Evolutionary conservation across 805 yeast species (phyloP), one percentile per base, ranked within the genome.

Genomic region (Barnettozyma sp.): DNA sequence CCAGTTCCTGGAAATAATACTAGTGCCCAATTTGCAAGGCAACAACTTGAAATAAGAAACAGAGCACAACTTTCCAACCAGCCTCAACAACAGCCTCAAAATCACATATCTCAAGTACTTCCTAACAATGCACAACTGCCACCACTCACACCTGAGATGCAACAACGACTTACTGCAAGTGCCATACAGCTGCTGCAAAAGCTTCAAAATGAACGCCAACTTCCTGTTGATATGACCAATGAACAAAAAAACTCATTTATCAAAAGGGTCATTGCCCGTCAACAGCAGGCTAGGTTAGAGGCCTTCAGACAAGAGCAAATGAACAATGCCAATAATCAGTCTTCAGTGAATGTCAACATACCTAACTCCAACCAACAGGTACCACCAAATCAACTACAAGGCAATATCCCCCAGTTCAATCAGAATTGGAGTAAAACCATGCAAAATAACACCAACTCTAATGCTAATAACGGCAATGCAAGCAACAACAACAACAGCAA

Each of bases 51-150:
- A 34, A 43, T 53, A 21, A 51, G 59, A 35, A 43, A 45, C 18
- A 52, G 59, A 30, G 61, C 56, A 32, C 63, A 57, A 30, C 40
- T 38, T 23, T 44, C 42, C 22, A 46, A 38, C 12, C 52, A 42
- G 29, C 65, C 59, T 42, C 51, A 57, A 26, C 49, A 60, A 36
- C 66, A 56, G 32, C 56, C 64, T 35, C 46, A 41, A 26, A 46
- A 40, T 14, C 48, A 38, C 28, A 44, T 39, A 17, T 41, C 22
- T 16, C 38, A 33, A 31, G 19, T 12, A n/a, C 18, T 35, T 6
- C 17, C 13, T 7, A 11, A 22, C 7, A 27, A 33, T 29, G 12
- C 25, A 6, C 36, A 33, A 14, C 15, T 37, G 2, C 38, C 41
- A 11, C 43, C 41, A 7, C 18, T 47, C 8, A 40, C 49, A 5